A percentile compares a stretch with the other conserved stretches of the same genome.
These are phyloP conservation scores for Euphorbia neoarborescens DNA, from an alignment of 441 rosid genomes.

Conservation along the genomic window DNA sequence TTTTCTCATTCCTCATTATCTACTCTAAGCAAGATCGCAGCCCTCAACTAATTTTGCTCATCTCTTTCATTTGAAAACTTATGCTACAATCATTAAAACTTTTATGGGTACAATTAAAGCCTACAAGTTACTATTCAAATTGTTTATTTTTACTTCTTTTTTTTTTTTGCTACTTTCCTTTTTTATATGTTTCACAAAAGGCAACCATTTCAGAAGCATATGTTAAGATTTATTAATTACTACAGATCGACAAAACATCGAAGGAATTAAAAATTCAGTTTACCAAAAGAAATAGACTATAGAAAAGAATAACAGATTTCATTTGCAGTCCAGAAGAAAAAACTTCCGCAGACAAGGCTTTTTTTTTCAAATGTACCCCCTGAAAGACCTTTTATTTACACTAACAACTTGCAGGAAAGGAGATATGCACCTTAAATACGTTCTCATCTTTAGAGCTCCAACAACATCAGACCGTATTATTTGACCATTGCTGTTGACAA, in stretches of 20 bases:
- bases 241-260: neutral
- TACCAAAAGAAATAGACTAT: neutral
- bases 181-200: neutral
- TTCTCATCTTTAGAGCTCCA: constrained; percentile 95
- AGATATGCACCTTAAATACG: constrained; percentile 60
- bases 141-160: neutral
- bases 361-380: neutral
- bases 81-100: too few relatives aligned
- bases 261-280: neutral
- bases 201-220: constrained; percentile 1
- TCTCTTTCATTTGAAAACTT: neutral
- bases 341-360: neutral
- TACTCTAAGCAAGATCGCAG: neutral
- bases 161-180: neutral
- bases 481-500: constrained; percentile 94
- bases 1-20: neutral
- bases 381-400: neutral
- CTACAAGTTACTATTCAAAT: too few relatives aligned
- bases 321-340: neutral
- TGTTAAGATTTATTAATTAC: neutral
- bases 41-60: neutral
- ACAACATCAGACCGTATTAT: constrained; percentile 86
- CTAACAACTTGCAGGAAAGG: neutral
- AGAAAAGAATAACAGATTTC: neutral
- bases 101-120: too few relatives aligned